Percentiles rank a stretch among this genome's conserved stretches.
Conservation (phyloP, 805 yeast genomes). For the Saccharomycopsis lassenensis region DNA sequence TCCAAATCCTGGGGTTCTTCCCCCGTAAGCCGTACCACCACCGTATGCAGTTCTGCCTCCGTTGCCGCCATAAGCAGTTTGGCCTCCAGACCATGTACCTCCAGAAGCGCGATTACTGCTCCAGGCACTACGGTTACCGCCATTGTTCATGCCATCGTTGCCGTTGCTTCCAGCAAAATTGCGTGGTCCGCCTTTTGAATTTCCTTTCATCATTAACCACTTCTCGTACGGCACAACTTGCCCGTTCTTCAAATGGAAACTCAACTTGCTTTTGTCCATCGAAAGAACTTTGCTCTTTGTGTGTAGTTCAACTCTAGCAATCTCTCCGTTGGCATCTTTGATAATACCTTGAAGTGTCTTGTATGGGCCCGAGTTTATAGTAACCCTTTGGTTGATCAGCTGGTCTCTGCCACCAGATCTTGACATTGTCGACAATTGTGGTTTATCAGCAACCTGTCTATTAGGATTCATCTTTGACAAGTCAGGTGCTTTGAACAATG, state of each 20-base stretch:
- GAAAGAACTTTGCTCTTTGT: constrained; percentile 83
- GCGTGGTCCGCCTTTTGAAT: too few relatives aligned
- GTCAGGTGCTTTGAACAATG: constrained; percentile 43
- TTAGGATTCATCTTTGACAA: constrained; percentile 82
- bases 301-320: constrained; percentile 88
- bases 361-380: constrained; percentile 82
- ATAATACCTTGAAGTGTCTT: constrained; percentile 92
- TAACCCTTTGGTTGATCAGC: constrained; percentile 72
- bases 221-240: constrained; percentile 69
- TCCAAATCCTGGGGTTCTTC: constrained; percentile 22
- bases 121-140: constrained; percentile 18
- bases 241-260: constrained; percentile 60
- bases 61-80: constrained; percentile 19
- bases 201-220: constrained; percentile 25
- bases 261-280: constrained; percentile 66
- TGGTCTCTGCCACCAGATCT: constrained; percentile 66
- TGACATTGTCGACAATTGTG: constrained; percentile 42
- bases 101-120: too few relatives aligned
- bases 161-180: constrained; percentile 24
- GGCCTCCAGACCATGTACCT: constrained; percentile 29
- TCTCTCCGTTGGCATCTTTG: constrained; percentile 84
- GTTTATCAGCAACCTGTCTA: constrained; percentile 31
- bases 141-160: constrained; percentile 18
- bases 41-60: constrained; percentile 18
- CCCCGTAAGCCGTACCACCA: constrained; percentile 20